These are phyloP conservation scores for Cadophora sp. DNA, from an alignment of 2,329 filamentous ascomycete genomes.

Conservation along the genomic window DNA sequence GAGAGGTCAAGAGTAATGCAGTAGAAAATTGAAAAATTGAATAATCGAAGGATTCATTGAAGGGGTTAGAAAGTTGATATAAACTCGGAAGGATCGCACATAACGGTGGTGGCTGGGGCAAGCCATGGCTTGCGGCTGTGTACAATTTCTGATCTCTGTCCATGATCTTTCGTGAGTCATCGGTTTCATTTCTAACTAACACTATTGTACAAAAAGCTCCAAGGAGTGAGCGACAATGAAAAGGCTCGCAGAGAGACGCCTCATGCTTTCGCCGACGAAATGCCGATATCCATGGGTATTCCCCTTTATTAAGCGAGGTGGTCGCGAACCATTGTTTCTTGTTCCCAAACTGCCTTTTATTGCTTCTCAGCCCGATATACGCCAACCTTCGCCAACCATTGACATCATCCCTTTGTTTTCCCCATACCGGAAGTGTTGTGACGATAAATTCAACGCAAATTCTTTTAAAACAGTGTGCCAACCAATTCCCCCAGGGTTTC, in stretches of 20 bases:
- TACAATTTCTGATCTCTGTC: too few relatives aligned
- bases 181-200: too few relatives aligned
- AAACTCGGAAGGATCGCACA: too few relatives aligned
- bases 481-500: not conserved
- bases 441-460: not conserved
- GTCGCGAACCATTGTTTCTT: conserved; percentile 5
- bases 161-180: too few relatives aligned
- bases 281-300: not conserved
- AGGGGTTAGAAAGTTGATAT: too few relatives aligned
- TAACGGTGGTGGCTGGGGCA: too few relatives aligned
- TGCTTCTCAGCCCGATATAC: conserved; percentile 7
- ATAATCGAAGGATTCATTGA: too few relatives aligned
- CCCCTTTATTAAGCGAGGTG: conserved; percentile 1
- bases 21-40: too few relatives aligned
- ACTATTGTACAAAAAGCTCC: conserved; percentile 2
- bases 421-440: not conserved
- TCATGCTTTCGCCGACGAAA: not conserved
- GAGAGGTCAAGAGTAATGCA: too few relatives aligned
- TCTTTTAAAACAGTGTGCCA: not conserved
- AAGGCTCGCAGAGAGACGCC: not conserved
- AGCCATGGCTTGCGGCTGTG: too few relatives aligned
- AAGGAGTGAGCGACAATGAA: not conserved
- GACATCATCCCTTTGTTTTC: not conserved
- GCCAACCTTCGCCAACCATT: not conserved
- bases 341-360: conserved; percentile 2